Evolutionary conservation across 2,329 filamentous ascomycete genomes (phyloP).

Genomic region (Penicillium paneum): DNA sequence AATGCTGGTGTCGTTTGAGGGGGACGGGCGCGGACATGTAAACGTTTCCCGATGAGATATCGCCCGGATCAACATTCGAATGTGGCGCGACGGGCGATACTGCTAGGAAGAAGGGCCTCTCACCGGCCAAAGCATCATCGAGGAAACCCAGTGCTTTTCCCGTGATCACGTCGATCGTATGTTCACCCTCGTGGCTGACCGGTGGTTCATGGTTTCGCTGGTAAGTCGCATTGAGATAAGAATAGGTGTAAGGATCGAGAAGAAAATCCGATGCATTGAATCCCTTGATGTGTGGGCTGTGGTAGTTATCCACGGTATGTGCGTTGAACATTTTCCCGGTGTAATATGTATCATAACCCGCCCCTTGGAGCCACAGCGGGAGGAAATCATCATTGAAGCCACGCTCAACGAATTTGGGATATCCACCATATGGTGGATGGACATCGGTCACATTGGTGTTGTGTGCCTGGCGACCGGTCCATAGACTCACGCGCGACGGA

Average conservation of each 20-base stretch:
- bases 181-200: conserved; percentile 53
- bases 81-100: conserved; percentile 67
- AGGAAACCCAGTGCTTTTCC: conserved; percentile 60
- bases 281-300: conserved; percentile 37
- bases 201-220: conserved; percentile 58
- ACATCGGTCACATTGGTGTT: conserved; percentile 68
- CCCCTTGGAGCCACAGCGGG: conserved; percentile 51
- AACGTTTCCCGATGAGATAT: conserved; percentile 23
- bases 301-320: conserved; percentile 50
- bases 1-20: conserved; percentile 58
- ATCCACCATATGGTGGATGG: conserved; percentile 50
- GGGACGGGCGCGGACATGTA: conserved; percentile 54
- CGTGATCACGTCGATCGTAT: conserved; percentile 59
- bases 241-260: conserved; percentile 55
- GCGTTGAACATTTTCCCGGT: conserved; percentile 57
- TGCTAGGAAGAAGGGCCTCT: conserved; percentile 64
- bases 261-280: conserved; percentile 46
- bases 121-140: conserved; percentile 54
- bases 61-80: conserved; percentile 49
- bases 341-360: conserved; percentile 55
- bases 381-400: conserved; percentile 52
- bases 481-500: conserved; percentile 62
- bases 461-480: conserved; percentile 65
- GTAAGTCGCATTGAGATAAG: conserved; percentile 64
- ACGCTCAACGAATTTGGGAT: conserved; percentile 51